Evolutionary conservation across 331 rosid species (phyloP).

Genomic region (Pyracantha coccinea): DNA sequence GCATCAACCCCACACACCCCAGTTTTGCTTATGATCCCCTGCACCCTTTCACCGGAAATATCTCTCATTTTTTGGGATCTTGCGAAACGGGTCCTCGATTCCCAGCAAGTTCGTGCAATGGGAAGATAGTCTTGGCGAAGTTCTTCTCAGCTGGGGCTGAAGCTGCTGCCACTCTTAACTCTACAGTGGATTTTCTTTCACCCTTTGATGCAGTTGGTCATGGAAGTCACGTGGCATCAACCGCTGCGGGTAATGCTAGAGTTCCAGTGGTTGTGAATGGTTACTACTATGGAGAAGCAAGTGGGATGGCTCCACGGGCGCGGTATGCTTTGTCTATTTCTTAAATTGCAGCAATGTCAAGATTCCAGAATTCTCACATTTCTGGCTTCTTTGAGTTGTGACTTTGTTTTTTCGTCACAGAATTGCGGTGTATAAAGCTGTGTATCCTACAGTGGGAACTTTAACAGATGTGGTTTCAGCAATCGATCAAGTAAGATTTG

Average conservation of each 20-base stretch:
- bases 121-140: slow-evolving; percentile 65
- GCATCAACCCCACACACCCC: slow-evolving; percentile 69
- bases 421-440: slow-evolving; percentile 78
- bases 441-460: slow-evolving; percentile 62
- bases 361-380: not conserved
- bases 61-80: slow-evolving; percentile 37
- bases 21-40: slow-evolving; percentile 51
- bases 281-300: slow-evolving; percentile 59
- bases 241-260: slow-evolving; percentile 77
- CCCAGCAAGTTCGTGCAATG: slow-evolving; percentile 51
- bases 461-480: slow-evolving; percentile 69
- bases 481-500: slow-evolving; percentile 54
- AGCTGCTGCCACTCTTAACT: slow-evolving; percentile 46
- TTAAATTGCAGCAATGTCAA: not conserved
- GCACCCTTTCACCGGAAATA: slow-evolving; percentile 31
- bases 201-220: slow-evolving; percentile 84
- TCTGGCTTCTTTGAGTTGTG: not conserved
- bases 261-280: slow-evolving; percentile 67
- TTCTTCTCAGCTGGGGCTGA: slow-evolving; percentile 74
- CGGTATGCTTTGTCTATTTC: slow-evolving; percentile 23
- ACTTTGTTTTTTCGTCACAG: slow-evolving; percentile 24
- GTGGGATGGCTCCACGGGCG: slow-evolving; percentile 89
- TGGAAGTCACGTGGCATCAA: slow-evolving; percentile 94
- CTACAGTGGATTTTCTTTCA: slow-evolving; percentile 78
- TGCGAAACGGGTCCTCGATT: slow-evolving; percentile 66